A percentile compares a stretch with the other conserved stretches of the same genome.
Conservation (phyloP, 495 filamentous ascomycete species). For the Xylaria sp. region DNA sequence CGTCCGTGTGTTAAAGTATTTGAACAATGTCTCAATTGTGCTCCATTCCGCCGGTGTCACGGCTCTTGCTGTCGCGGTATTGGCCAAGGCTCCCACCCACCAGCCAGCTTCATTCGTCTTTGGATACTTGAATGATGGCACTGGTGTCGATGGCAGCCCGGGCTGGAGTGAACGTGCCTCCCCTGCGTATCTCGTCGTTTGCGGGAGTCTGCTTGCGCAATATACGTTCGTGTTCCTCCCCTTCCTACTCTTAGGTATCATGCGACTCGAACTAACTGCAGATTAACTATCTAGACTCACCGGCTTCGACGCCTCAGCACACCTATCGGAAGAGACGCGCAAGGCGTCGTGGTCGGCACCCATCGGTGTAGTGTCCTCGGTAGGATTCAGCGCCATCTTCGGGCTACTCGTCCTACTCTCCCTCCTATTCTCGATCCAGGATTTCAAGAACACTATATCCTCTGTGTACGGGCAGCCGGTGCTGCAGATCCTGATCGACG, state of each 20-base stretch:
- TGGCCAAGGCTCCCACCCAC: conserved; percentile 68
- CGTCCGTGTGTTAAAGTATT: conserved; percentile 48
- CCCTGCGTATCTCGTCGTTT: conserved; percentile 58
- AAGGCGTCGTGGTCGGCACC: conserved; percentile 67
- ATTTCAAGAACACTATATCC: conserved; percentile 54
- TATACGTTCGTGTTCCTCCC: conserved; percentile 55
- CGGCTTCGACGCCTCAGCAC: conserved; percentile 65
- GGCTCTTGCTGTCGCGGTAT: conserved; percentile 61
- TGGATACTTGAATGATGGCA: conserved; percentile 61
- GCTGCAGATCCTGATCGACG: conserved; percentile 62
- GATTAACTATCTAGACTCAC: neutral
- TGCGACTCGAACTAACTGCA: neutral
- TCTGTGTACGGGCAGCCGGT: conserved; percentile 67
- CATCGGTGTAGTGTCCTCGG: conserved; percentile 65
- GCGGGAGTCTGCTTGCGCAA: conserved; percentile 62
- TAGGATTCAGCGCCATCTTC: conserved; percentile 64
- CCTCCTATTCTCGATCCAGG: conserved; percentile 68
- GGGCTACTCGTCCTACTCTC: conserved; percentile 66
- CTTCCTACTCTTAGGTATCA: neutral
- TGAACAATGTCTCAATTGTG: conserved; percentile 65
- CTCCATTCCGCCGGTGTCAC: conserved; percentile 34
- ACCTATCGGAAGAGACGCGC: conserved; percentile 65
- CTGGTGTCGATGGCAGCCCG: conserved; percentile 56
- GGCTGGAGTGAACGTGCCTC: conserved; percentile 50
- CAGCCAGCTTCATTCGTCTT: conserved; percentile 68